phyloP scores from a whole-genome alignment of 345 rosid genomes.

The Eucalyptus fibrosa region DNA sequence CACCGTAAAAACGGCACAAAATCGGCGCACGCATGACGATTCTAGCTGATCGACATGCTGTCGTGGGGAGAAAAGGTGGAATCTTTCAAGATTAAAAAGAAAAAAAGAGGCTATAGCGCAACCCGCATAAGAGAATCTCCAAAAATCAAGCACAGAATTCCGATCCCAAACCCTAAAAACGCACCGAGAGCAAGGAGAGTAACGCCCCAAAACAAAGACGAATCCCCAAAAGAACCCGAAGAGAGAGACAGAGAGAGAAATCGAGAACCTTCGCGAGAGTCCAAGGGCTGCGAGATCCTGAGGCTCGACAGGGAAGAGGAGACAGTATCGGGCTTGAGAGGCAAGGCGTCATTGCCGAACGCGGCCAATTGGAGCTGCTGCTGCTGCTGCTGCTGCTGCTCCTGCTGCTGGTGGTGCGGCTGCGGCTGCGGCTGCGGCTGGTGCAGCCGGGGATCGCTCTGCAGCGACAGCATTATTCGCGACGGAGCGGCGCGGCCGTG shows the following conservation, averaged over 20 bases:
- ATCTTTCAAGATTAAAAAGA: neutral
- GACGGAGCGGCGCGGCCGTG: neutral
- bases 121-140: neutral
- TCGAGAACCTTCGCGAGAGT: slow-evolving; percentile 1
- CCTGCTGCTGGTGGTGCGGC: neutral
- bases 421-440: neutral
- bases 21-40: neutral
- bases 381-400: neutral
- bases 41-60: neutral
- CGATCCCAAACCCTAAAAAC: neutral
- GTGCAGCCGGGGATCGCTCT: slow-evolving; percentile 1
- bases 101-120: neutral
- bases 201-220: neutral
- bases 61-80: neutral
- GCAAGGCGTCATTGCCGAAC: neutral
- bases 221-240: neutral
- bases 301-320: neutral
- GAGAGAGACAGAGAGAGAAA: neutral
- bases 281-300: neutral
- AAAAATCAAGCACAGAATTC: neutral
- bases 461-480: slow-evolving; percentile 1
- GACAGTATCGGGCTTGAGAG: neutral
- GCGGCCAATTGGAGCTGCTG: neutral
- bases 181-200: neutral
- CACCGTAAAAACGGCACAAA: neutral